Evolutionary conservation across 441 rosid genomes (phyloP).

Genomic region (Jatropha podagrica): DNA sequence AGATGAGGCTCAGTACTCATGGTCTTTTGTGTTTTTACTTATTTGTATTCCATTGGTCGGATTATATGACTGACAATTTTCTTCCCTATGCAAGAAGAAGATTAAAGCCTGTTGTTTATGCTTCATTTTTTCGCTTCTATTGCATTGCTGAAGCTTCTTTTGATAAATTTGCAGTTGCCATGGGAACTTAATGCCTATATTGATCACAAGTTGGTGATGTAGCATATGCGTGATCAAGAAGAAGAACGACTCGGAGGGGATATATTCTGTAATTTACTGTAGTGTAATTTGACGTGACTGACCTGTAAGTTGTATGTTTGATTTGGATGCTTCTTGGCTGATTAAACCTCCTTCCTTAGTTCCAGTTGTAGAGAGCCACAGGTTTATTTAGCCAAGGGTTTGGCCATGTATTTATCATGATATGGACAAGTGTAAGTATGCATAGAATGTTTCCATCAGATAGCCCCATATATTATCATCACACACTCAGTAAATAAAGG

Average conservation of each 20-base stretch:
- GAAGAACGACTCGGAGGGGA: not conserved
- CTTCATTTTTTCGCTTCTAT: not conserved
- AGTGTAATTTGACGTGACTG: not conserved
- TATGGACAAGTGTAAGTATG: not conserved
- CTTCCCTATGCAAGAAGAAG: not conserved
- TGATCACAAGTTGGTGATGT: not conserved
- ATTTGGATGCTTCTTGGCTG: not conserved
- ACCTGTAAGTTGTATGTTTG: not conserved
- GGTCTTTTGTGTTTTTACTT: no score
- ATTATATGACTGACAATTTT: not conserved
- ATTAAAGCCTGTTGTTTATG: not conserved
- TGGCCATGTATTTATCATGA: not conserved
- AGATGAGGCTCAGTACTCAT: no score
- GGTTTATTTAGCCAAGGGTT: not conserved
- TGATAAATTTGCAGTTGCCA: constrained; percentile 28
- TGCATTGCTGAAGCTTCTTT: not conserved
- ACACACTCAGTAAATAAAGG: not conserved
- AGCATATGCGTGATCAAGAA: not conserved
- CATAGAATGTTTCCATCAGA: not conserved
- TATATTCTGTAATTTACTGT: not conserved
- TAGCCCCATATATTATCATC: not conserved
- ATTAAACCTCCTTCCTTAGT: not conserved
- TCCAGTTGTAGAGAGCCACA: not conserved
- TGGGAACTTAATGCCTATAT: constrained; percentile 15
- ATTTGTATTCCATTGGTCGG: not conserved